Conservation (phyloP, 2,329 filamentous ascomycete species). For the Botryotinia convoluta region DNA sequence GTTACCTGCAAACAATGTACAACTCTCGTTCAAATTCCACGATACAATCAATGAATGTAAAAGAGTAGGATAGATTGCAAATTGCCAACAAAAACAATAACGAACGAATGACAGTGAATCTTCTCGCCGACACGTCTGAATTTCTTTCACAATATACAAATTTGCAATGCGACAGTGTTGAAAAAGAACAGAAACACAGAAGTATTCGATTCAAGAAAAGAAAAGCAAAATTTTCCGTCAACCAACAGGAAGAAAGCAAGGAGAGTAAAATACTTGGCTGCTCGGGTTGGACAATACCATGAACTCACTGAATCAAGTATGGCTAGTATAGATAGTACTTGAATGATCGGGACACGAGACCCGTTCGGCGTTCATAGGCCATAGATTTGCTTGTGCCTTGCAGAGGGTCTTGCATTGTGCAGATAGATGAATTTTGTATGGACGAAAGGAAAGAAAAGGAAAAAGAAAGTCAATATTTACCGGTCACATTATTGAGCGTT, state of each 20-base stretch:
- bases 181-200: neutral
- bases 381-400: neutral
- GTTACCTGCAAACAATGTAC: neutral
- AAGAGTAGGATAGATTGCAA: neutral
- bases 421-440: neutral
- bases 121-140: neutral
- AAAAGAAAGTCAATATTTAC: neutral
- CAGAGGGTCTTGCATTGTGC: constrained; percentile 7
- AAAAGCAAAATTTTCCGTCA: neutral
- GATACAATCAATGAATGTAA: neutral
- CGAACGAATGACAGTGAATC: neutral
- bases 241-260: constrained; percentile 4
- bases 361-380: neutral
- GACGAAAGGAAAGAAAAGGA: neutral
- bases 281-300: neutral
- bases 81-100: neutral
- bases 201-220: neutral
- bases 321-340: neutral
- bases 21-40: neutral
- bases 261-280: constrained; percentile 7
- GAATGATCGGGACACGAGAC: constrained; percentile 1
- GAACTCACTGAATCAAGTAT: neutral
- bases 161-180: neutral
- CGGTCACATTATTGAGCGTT: neutral
- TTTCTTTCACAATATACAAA: neutral